phyloP scores from a whole-genome alignment of 257 asterid genomes.

The Leonotis leonurus region DNA sequence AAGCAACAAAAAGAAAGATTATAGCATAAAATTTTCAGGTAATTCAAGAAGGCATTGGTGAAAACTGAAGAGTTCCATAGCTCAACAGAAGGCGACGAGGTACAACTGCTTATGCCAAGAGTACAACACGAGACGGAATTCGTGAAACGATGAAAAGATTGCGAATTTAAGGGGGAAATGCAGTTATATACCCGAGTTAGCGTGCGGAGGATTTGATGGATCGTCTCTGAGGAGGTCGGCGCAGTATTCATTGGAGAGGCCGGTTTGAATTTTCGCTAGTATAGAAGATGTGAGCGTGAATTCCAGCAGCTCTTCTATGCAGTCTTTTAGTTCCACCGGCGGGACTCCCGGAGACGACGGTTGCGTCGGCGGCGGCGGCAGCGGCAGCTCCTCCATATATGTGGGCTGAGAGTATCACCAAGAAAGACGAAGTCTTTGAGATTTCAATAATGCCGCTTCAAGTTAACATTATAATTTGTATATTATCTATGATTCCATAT shows the following conservation, averaged over 20 bases:
- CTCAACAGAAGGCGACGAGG: background rate
- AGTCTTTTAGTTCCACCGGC: slow-evolving; percentile 37
- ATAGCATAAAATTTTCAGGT: background rate
- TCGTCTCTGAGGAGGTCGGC: slow-evolving; percentile 49
- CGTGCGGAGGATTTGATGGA: slow-evolving; percentile 15
- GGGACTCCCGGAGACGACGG: slow-evolving; percentile 41
- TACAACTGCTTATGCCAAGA: slow-evolving; percentile 1
- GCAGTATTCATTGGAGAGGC: slow-evolving; percentile 55
- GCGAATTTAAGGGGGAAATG: background rate
- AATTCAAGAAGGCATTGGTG: background rate
- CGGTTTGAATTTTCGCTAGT: slow-evolving; percentile 36
- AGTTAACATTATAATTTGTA: too few species aligned
- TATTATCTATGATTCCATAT: too few species aligned
- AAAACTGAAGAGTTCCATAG: background rate
- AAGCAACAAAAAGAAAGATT: background rate
- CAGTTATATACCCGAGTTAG: slow-evolving; percentile 15
- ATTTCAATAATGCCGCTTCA: too few species aligned
- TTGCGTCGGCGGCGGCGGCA: background rate
- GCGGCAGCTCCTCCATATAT: background rate
- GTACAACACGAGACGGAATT: background rate
- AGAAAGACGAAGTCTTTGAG: too few species aligned
- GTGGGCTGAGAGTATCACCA: too few species aligned
- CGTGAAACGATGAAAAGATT: background rate
- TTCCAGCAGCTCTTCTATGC: slow-evolving; percentile 49
- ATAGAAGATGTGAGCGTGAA: slow-evolving; percentile 44